phyloP scores from a whole-genome alignment of 805 yeast genomes.

The Aciculoconidium aculeatum region DNA sequence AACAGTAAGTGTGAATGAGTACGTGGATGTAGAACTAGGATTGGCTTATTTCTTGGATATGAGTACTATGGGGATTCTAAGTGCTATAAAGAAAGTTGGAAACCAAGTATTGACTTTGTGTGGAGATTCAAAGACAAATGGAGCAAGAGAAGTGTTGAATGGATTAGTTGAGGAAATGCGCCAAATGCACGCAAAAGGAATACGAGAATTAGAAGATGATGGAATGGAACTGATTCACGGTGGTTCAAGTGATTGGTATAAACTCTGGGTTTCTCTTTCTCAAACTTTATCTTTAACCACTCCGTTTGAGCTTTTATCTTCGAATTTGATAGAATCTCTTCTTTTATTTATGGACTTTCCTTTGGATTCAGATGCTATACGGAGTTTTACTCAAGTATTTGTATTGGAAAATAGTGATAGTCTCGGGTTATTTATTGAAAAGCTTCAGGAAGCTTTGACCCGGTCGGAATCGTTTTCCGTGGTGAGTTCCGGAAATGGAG shows the following conservation, averaged over 20 bases:
- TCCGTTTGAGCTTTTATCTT: slow-evolving; percentile 68
- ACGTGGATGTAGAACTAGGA: no score
- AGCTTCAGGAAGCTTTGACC: slow-evolving; percentile 67
- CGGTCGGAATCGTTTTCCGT: slow-evolving; percentile 72
- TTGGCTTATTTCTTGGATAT: no score
- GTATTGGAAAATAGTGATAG: no score
- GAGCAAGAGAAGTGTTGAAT: no score
- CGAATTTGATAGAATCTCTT: slow-evolving; percentile 53
- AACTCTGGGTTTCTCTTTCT: slow-evolving; percentile 37
- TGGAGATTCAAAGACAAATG: no score
- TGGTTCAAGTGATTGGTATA: slow-evolving; percentile 18
- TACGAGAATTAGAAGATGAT: not conserved
- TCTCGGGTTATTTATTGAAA: slow-evolving; percentile 44
- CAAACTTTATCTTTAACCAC: no score
- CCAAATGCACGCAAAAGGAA: not conserved
- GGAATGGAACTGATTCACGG: slow-evolving; percentile 7
- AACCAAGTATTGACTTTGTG: no score
- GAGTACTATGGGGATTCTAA: no score
- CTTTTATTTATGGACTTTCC: slow-evolving; percentile 13
- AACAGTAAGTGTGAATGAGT: no score
- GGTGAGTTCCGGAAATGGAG: slow-evolving; percentile 38
- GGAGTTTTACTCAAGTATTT: slow-evolving; percentile 42
- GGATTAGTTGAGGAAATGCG: no score
- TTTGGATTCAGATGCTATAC: slow-evolving; percentile 28
- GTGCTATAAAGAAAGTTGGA: no score